Conservation (phyloP, 768 basidiomycete genomes). For the Mycena indigotica region DNA sequence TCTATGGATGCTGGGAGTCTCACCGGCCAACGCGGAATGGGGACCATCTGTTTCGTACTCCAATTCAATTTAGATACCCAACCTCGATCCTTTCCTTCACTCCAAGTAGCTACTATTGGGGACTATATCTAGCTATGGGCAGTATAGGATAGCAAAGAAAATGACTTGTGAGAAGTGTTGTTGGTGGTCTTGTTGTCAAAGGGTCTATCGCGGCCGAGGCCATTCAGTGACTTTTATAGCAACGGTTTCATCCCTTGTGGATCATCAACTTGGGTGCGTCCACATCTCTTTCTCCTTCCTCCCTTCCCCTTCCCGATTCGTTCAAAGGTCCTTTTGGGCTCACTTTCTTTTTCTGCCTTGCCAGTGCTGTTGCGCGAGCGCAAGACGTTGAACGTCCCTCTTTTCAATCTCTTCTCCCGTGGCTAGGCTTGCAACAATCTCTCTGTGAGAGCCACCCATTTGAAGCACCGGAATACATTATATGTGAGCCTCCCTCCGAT, state of each 20-base stretch:
- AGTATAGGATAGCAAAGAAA: conserved; percentile 6
- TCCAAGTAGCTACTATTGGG: too few relatives aligned
- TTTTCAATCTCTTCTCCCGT: conserved; percentile 36
- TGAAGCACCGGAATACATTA: conserved; percentile 15
- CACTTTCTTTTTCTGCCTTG: conserved; percentile 35
- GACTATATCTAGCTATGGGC: too few relatives aligned
- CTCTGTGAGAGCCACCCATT: conserved; percentile 51
- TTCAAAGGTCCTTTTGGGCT: conserved; percentile 31
- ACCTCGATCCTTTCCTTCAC: too few relatives aligned
- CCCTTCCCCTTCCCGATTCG: conserved; percentile 28
- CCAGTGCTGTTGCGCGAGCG: conserved; percentile 41
- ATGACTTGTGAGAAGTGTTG: neutral
- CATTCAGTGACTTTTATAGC: neutral
- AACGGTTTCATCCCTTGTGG: neutral
- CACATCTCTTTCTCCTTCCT: conserved; percentile 22
- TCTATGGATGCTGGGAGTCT: too few relatives aligned
- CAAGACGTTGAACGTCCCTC: conserved; percentile 72
- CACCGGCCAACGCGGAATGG: too few relatives aligned
- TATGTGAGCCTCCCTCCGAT: conserved; percentile 10
- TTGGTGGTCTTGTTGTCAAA: neutral
- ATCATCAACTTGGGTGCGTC: neutral
- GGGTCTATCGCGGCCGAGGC: neutral
- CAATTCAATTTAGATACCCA: too few relatives aligned
- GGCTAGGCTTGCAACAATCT: conserved; percentile 29
- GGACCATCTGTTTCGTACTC: too few relatives aligned